A percentile compares a stretch with the other conserved stretches of the same genome.
phyloP scores from a whole-genome alignment of 495 filamentous ascomycete genomes.

The Hypoxylon subgilvum region DNA sequence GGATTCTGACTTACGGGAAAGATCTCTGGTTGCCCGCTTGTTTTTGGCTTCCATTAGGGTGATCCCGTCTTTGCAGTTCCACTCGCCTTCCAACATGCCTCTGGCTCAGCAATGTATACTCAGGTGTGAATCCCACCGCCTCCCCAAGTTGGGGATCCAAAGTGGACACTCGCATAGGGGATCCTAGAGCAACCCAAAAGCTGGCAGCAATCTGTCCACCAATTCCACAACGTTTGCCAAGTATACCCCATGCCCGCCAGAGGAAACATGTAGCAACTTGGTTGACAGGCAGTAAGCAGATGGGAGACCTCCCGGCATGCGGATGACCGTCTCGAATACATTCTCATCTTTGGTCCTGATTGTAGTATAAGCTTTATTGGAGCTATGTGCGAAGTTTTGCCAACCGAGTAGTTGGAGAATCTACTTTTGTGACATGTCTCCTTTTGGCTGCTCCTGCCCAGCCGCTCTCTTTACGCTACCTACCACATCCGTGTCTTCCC shows the following conservation, averaged over 20 bases:
- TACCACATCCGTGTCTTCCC: too few species aligned
- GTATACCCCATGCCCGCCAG: conserved; percentile 66
- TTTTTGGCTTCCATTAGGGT: too few species aligned
- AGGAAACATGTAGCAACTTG: conserved; percentile 32
- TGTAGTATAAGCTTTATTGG: conserved; percentile 68
- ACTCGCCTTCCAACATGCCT: too few species aligned
- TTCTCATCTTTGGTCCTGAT: conserved; percentile 79
- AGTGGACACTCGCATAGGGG: conserved; percentile 76
- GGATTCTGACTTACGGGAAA: too few species aligned
- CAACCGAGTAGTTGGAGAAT: conserved; percentile 72
- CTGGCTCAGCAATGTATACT: too few species aligned
- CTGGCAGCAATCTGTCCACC: conserved; percentile 71
- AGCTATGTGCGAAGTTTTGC: conserved; percentile 77
- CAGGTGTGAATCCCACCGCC: too few species aligned
- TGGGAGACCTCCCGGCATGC: conserved; percentile 78
- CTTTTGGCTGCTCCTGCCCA: too few species aligned
- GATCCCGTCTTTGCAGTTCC: too few species aligned
- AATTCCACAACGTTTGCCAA: conserved; percentile 79
- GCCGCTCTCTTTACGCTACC: too few species aligned
- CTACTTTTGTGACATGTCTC: too few species aligned
- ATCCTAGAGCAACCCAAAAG: conserved; percentile 74
- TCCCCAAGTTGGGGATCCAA: too few species aligned
- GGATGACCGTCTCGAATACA: conserved; percentile 83
- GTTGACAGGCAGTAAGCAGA: conserved; percentile 76
- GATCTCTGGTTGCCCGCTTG: too few species aligned